Evolutionary conservation across 1,139 yeast species (phyloP), one percentile per base, ranked within the genome.

Genomic region (Yamadazyma epiphylla): DNA sequence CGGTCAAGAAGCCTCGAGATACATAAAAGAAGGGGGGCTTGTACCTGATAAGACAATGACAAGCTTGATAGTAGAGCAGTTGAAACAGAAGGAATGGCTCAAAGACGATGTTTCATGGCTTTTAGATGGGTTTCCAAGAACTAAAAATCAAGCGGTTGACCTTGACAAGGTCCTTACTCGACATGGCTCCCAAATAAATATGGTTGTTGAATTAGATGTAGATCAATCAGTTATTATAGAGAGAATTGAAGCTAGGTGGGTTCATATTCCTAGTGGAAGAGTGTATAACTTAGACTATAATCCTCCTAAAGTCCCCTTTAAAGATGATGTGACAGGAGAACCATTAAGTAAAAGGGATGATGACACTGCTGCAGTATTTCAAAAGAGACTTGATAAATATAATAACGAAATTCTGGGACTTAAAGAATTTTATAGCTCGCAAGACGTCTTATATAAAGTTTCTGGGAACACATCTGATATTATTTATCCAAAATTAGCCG

Each of bases 101-200:
- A 58, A 62, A 27, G 31, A 56, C 1, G 36, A 55, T 4, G 45
- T 78, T 2, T 63, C 77, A 9, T 88, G 95, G 88, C 61, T 89
- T 19, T 64, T 89, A 32, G 97, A 89, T 51, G 97, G 97, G 27
- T 89, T 88, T 50, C 97, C 97, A 3, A 64, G 97, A 38, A 89
- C 94, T 0, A 53, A 63, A 15, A 59, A 58, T 3, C 97, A 89
- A 55, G 96, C 96, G 0, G 13, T 21, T n/a, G 40, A 34, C 21
- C 60, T 89, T 26, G 77, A 77, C 34, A 40, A 49, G 13, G 68
- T 70, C 7, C 60, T 88, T 29, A 39, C 39, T 0, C 42, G 56
- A 8, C 39, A 56, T 19, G 39, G 58, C 1, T 57, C 80, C 1
- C 52, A 58, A 10, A 54, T 88, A 34, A 87, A 85, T 48, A 52